Base-by-base conservation (phyloP, 345 rosid species). In the Camelina hispida region DNA sequence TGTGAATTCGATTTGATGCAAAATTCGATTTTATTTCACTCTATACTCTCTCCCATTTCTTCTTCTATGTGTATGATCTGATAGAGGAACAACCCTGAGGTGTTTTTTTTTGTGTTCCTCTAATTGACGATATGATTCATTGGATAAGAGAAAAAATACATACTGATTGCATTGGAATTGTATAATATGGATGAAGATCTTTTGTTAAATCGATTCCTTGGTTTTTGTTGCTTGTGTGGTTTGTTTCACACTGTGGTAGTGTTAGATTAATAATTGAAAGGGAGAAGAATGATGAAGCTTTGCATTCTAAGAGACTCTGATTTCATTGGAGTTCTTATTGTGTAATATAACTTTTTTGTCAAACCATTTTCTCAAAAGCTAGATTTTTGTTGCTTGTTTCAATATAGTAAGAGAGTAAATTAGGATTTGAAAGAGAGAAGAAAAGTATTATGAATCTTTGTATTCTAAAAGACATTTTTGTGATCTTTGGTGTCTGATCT, bases 31-130 rank as follows among this genome's bases (percentile, higher is more conserved):
- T 51, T 50, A 2, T 38, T 38, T 40, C 53, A 16, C 67, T 50
- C 68, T 2, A 40, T 23, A 35, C 17, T 61, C 66, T 61, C 66
- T 59, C 58, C 7, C 58, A 56, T 47, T 70, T 70, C n/a, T 46
- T 46, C 56, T 48, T 38, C 1, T 38, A 13, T 8, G 0, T 42
- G 46, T 34, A 53, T 53, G 69, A 40, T 23, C 54, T 72, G 30
- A 23, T 23, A 23, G 25, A 1, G 44, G 34, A 40, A 40, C 1
- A 40, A 3, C 14, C 43, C 43, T 40, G 43, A 40, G 43, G 23
- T 22, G 2, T n/a, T 20, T 20, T 28, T 25, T 5, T 6, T 18
- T 53, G 2, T 23, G 23, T 2, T 8, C 3, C 4, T 7, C 47
- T 58, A 5, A 13, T 44, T 18, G 20, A 18, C 11, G 34, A 58